phyloP scores from a whole-genome alignment of 805 yeast species.

The Ogataea paradorogensis region DNA sequence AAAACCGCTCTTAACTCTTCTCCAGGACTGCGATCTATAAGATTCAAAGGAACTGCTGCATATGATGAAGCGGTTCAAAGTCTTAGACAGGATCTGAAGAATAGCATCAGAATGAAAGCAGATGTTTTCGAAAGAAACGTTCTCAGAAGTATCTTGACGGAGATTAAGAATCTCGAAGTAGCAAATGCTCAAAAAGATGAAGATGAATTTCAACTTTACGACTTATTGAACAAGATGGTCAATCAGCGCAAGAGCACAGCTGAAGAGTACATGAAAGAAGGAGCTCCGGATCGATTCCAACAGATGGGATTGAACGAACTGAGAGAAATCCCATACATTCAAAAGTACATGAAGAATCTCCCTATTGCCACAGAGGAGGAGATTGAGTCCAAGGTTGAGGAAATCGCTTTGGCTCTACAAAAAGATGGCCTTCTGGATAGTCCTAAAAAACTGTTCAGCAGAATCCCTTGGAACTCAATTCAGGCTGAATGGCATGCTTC shows the following conservation, averaged over 20 bases:
- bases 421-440: constrained; percentile 24
- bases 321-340: constrained; percentile 36
- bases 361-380: constrained; percentile 39
- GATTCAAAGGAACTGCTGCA: constrained; percentile 30
- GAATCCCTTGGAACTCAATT: constrained; percentile 35
- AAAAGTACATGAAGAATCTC: constrained; percentile 32
- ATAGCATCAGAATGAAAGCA: constrained; percentile 33
- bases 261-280: constrained; percentile 35
- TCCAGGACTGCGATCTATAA: background rate
- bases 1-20: background rate
- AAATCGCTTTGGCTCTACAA: constrained; percentile 29
- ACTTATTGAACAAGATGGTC: constrained; percentile 36
- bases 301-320: constrained; percentile 38
- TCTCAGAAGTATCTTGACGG: constrained; percentile 38
- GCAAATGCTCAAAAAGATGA: constrained; percentile 27
- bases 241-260: constrained; percentile 41
- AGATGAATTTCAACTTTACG: constrained; percentile 34
- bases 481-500: constrained; percentile 38
- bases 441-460: constrained; percentile 28
- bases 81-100: constrained; percentile 34
- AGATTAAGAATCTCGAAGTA: constrained; percentile 39
- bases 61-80: constrained; percentile 26
- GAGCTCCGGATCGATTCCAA: constrained; percentile 41
- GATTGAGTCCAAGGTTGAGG: constrained; percentile 30
- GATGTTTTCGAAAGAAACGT: constrained; percentile 39